phyloP scores from a whole-genome alignment of 805 yeast genomes.

The Cyberlindnera xylosilytica region DNA sequence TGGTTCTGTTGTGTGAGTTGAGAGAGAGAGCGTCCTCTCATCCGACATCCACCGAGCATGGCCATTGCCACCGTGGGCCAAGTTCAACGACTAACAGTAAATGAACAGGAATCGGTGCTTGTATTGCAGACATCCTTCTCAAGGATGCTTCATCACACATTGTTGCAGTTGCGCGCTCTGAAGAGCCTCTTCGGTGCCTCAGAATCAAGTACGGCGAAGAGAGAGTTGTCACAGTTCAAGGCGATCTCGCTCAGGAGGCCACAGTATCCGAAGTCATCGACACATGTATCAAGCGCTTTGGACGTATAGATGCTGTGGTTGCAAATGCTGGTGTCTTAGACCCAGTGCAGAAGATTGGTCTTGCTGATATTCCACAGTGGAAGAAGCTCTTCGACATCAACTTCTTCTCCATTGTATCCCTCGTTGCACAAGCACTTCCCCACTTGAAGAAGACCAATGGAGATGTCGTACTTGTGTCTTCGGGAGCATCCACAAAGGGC shows the following conservation, averaged over 20 bases:
- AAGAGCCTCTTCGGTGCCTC: constrained; percentile 41
- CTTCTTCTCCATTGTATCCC: constrained; percentile 67
- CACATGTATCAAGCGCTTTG: constrained; percentile 46
- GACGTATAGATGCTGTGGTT: constrained; percentile 58
- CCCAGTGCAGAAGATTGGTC: constrained; percentile 61
- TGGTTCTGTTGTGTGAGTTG: too few species aligned
- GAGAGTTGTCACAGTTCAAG: constrained; percentile 49
- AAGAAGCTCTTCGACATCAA: constrained; percentile 67
- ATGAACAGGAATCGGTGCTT: constrained; percentile 69
- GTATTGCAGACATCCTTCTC: constrained; percentile 56
- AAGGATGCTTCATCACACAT: constrained; percentile 38
- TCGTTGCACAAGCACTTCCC: constrained; percentile 56
- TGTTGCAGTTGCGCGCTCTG: constrained; percentile 73
- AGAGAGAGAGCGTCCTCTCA: too few species aligned
- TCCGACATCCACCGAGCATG: too few species aligned
- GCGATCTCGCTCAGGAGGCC: constrained; percentile 53
- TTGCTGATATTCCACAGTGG: constrained; percentile 58
- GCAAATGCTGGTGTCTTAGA: constrained; percentile 83
- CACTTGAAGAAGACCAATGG: constrained; percentile 56
- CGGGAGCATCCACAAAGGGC: constrained; percentile 76
- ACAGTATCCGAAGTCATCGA: constrained; percentile 39
- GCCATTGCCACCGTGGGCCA: too few species aligned
- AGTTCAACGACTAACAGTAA: not conserved
- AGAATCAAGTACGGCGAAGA: constrained; percentile 42
- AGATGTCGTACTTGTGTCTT: constrained; percentile 72